phyloP scores from a whole-genome alignment of 73 alveolate genomes.

The Paraurostyla sp. region DNA sequence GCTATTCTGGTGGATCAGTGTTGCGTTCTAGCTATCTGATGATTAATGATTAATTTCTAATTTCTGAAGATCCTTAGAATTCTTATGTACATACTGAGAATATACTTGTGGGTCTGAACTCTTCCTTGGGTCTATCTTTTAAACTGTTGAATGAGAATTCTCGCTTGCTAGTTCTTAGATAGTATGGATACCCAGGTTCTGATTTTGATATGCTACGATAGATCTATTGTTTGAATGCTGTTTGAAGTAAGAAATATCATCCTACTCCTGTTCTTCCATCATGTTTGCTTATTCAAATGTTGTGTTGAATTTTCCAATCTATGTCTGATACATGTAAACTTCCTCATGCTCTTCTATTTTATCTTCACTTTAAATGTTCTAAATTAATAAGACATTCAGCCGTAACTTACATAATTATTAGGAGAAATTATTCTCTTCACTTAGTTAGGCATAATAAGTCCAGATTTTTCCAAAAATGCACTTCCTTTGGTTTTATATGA shows the following conservation, averaged over 20 bases:
- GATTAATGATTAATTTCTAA: too few relatives aligned
- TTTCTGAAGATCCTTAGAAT: too few relatives aligned
- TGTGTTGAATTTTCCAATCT: slow-evolving; percentile 42
- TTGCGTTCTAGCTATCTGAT: background rate
- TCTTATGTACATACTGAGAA: too few relatives aligned
- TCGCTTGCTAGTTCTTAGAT: background rate
- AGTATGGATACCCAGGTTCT: background rate
- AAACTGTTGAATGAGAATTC: background rate
- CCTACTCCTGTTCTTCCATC: background rate
- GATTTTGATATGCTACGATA: background rate
- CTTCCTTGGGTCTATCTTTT: background rate
- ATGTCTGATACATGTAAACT: slow-evolving; percentile 30
- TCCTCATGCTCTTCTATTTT: slow-evolving; percentile 40
- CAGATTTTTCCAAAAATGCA: too few relatives aligned
- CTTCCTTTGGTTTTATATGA: background rate
- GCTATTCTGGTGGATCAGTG: background rate
- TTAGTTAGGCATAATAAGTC: background rate
- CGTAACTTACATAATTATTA: background rate
- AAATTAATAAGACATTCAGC: background rate
- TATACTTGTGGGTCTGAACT: too few relatives aligned
- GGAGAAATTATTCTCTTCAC: slow-evolving; percentile 23
- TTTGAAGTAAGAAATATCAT: background rate
- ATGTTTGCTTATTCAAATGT: slow-evolving; percentile 8
- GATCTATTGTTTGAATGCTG: too few relatives aligned
- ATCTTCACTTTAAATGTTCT: slow-evolving; percentile 8